These are phyloP conservation scores for Tephrocybe sp. DNA, from an alignment of 768 basidiomycete genomes.

Conservation along the genomic window DNA sequence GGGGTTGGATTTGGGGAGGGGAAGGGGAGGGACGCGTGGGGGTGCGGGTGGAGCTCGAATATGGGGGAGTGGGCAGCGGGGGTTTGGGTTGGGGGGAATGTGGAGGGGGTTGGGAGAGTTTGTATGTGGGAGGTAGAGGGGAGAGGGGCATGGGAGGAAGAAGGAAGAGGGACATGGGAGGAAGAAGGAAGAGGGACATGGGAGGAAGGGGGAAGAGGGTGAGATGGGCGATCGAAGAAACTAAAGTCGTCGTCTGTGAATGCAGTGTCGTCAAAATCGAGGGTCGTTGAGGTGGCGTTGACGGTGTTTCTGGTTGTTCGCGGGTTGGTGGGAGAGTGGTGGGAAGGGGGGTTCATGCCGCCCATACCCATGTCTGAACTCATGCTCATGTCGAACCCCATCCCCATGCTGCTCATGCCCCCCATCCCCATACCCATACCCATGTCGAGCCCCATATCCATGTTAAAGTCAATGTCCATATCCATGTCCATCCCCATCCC, in stretches of 20 bases:
- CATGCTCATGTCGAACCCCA: no score
- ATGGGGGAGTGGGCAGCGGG: no score
- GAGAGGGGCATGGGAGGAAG: not conserved
- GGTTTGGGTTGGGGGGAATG: conserved; percentile 29
- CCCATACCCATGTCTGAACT: no score
- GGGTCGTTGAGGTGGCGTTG: not conserved
- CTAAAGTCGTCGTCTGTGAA: conserved; percentile 90
- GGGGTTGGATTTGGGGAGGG: conserved; percentile 55
- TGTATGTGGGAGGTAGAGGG: not conserved
- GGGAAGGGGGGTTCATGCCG: no score
- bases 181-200: conserved; percentile 8
- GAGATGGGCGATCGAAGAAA: conserved; percentile 72
- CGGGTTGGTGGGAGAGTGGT: no score
- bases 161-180: not conserved
- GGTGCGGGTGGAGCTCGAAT: conserved; percentile 16
- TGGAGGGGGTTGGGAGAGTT: conserved; percentile 26
- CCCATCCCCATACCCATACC: conserved; percentile 35
- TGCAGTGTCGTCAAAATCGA: conserved; percentile 54
- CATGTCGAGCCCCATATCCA: conserved; percentile 40
- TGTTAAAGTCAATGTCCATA: not conserved
- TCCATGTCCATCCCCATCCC: conserved; percentile 14
- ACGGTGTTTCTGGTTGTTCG: no score
- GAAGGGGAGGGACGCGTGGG: conserved; percentile 35
- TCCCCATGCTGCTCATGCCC: no score
- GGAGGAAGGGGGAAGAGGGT: conserved; percentile 7